These are phyloP conservation scores for Diplodia seriata DNA, from an alignment of 2,329 filamentous ascomycete genomes.

Conservation along the genomic window DNA sequence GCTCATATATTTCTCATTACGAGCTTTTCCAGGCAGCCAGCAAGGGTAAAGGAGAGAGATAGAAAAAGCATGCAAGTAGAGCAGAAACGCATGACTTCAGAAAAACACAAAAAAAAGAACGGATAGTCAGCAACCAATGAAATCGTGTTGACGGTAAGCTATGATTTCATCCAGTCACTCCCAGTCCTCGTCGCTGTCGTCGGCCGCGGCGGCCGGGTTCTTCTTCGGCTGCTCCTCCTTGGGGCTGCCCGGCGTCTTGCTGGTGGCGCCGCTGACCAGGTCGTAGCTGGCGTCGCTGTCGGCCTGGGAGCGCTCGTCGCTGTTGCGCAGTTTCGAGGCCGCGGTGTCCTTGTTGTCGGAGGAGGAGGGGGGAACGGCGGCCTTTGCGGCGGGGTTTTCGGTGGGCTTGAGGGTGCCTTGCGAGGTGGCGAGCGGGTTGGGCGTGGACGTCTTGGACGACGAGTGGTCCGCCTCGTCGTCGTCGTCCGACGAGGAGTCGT, in stretches of 20 bases:
- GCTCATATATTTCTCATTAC: background rate
- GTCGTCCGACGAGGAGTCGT: constrained; percentile 30
- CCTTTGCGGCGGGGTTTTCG: constrained; percentile 33
- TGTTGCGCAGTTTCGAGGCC: constrained; percentile 64
- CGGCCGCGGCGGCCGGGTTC: constrained; percentile 45
- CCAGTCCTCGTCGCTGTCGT: constrained; percentile 78
- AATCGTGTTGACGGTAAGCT: constrained; percentile 6
- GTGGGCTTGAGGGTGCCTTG: constrained; percentile 50
- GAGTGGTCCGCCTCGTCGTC: constrained; percentile 32
- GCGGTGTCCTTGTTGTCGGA: constrained; percentile 38
- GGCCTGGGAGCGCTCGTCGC: constrained; percentile 77
- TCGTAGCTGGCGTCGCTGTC: constrained; percentile 98
- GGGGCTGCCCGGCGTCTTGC: constrained; percentile 74
- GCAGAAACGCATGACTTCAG: background rate
- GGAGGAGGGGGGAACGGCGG: background rate
- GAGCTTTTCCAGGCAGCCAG: background rate
- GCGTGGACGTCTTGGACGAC: constrained; percentile 34
- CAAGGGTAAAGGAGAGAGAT: background rate
- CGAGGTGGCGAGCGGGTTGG: constrained; percentile 41
- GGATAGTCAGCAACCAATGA: constrained; percentile 26
- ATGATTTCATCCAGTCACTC: constrained; percentile 58
- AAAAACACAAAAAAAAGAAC: background rate
- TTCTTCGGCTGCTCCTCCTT: constrained; percentile 57
- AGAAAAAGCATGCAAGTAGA: constrained; percentile 2
- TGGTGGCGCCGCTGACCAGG: constrained; percentile 77